Conservation (phyloP, 352 stramenopile species). For the Globisporangium recalcitrans region DNA sequence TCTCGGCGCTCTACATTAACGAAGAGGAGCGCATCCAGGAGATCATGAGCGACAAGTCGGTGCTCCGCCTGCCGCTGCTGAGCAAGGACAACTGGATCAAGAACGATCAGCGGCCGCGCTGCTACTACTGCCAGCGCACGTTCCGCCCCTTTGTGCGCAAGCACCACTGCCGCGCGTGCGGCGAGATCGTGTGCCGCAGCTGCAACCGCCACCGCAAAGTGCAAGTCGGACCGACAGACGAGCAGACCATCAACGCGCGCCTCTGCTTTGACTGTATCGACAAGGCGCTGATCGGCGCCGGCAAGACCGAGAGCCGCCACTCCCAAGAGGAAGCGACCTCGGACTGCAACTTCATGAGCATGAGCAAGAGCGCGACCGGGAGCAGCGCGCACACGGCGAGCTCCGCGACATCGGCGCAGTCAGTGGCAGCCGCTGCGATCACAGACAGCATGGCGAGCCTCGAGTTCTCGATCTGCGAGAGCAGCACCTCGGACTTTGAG, state of each 20-base stretch:
- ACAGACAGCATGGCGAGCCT: constrained; percentile 8
- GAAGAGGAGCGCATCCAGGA: constrained; percentile 47
- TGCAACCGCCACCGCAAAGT: constrained; percentile 68
- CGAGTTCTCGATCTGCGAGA: constrained; percentile 35
- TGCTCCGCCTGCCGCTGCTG: constrained; percentile 39
- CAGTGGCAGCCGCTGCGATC: background rate
- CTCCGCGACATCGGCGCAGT: constrained; percentile 22
- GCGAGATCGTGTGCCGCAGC: constrained; percentile 69
- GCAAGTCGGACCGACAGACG: constrained; percentile 24
- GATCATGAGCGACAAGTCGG: constrained; percentile 58
- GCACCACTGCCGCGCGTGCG: constrained; percentile 77
- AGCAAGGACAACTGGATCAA: constrained; percentile 75
- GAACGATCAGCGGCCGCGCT: constrained; percentile 57
- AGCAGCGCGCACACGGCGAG: constrained; percentile 34
- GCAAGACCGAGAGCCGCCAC: constrained; percentile 14
- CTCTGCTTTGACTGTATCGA: constrained; percentile 82
- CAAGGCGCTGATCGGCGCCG: constrained; percentile 42
- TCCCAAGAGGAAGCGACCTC: constrained; percentile 11
- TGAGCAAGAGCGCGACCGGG: constrained; percentile 16
- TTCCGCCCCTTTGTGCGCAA: constrained; percentile 74
- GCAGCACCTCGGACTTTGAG: constrained; percentile 17
- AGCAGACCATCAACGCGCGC: constrained; percentile 31
- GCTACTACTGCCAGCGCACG: constrained; percentile 73
- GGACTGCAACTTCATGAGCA: constrained; percentile 15
- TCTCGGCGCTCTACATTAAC: constrained; percentile 49